Evolutionary conservation across 2,329 filamentous ascomycete species (phyloP).

Genomic region (Epichloe uncinata): DNA sequence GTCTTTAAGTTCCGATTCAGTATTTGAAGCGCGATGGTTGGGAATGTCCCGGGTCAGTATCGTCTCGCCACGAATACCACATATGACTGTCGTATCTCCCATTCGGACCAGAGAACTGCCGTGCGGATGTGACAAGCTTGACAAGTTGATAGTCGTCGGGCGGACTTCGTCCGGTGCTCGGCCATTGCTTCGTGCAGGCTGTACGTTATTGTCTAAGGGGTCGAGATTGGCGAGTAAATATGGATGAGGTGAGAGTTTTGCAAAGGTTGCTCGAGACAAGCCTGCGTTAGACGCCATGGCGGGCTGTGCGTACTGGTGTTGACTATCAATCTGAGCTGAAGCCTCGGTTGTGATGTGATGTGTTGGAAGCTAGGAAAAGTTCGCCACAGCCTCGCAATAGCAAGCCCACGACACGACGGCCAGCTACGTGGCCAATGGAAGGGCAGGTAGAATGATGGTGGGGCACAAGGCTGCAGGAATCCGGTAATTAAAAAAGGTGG

Average conservation of each 20-base stretch:
- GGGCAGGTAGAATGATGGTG: neutral
- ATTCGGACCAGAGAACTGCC: conserved; percentile 79
- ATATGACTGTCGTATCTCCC: conserved; percentile 90
- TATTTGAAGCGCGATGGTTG: conserved; percentile 39
- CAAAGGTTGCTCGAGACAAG: conserved; percentile 57
- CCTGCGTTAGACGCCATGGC: conserved; percentile 23
- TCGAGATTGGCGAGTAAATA: conserved; percentile 84
- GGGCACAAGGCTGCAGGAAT: neutral
- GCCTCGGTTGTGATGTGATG: neutral
- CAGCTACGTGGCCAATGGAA: neutral
- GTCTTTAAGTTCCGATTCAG: conserved; percentile 37
- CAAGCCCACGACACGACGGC: neutral
- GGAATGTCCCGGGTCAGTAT: conserved; percentile 63
- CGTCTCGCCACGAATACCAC: conserved; percentile 79
- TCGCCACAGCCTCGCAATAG: conserved; percentile 2
- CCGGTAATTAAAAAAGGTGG: too few species aligned
- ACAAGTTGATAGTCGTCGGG: conserved; percentile 61
- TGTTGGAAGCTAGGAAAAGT: conserved; percentile 2
- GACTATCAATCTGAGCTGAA: neutral
- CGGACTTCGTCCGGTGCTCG: conserved; percentile 59
- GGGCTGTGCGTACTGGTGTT: neutral
- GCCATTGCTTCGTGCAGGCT: conserved; percentile 65
- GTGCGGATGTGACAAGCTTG: conserved; percentile 76
- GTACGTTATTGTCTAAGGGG: conserved; percentile 32
- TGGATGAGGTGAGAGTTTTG: conserved; percentile 76